Base-by-base conservation (phyloP, 208 protist species). In the Leishmania gerbilli region DNA sequence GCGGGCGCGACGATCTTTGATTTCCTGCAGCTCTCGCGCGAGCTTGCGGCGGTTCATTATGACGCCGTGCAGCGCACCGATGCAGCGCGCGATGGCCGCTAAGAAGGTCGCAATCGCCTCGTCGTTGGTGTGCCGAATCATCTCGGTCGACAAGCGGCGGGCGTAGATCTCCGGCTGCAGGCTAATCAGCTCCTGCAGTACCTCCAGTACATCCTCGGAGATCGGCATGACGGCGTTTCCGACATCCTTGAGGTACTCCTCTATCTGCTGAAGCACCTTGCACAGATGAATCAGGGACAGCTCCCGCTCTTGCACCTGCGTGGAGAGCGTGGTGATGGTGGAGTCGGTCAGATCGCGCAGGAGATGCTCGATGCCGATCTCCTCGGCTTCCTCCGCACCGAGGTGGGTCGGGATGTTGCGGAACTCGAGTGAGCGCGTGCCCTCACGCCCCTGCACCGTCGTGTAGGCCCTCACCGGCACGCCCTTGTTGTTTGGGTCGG, bases 351-450 rank as follows among this genome's bases (percentile, higher is more conserved):
- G 93, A 89, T 99, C 99, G 49, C 99, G 95, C 56, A 99, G 91
- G 55, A 99, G 93, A 89, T 99, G 99, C 88, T 99, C 99, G 34
- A 99, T 99, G 79, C 99, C 99, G 74, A 99, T 99, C 86, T 99
- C 99, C 91, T 99, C 99, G 58, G 99, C 99, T 88, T 99, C 98
- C 71, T 99, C 88, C 40, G 99, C 98, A 31, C 98, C 98, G 24
- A 99, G 98, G 80, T 95, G 92, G 34, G 96, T 98, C 3, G 93
- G 89, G 58, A 98, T 95, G 87, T 98, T 96, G 81, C 92, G 92
- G 84, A 98, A 98, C 86, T 97, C 93, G 51, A 98, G 80, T 71
- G 93, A 89, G 34, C 91, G 93, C 65, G 86, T 84, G 74, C 93
- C 91, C 56, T 96, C 90, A 71, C 90, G 89, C 42, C 89, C 93